phyloP scores from a whole-genome alignment of 768 basidiomycete species.

The Termitomyces sp. region DNA sequence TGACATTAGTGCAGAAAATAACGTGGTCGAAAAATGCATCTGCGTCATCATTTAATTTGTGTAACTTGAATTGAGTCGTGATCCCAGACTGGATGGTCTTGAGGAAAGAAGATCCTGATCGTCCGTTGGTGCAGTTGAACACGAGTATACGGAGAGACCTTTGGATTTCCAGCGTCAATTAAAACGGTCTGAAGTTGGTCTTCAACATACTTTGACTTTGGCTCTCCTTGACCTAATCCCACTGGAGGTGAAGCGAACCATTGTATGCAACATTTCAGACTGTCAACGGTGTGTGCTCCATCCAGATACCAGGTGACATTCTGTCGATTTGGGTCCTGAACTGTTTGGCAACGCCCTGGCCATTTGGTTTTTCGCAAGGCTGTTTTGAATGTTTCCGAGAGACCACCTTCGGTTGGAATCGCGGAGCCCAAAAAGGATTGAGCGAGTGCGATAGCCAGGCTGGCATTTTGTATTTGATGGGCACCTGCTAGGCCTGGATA shows the following conservation, averaged over 20 bases:
- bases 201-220: slow-evolving; percentile 15
- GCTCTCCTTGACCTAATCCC: slow-evolving; percentile 31
- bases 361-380: slow-evolving; percentile 73
- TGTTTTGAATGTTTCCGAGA: slow-evolving; percentile 49
- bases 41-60: slow-evolving; percentile 30
- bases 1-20: slow-evolving; percentile 95
- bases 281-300: slow-evolving; percentile 93
- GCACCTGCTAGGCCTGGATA: slow-evolving; percentile 70
- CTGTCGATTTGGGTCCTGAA: slow-evolving; percentile 50
- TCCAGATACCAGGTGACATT: slow-evolving; percentile 84
- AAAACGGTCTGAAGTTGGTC: not conserved
- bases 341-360: slow-evolving; percentile 93
- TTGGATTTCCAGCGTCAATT: slow-evolving; percentile 11
- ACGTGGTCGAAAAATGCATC: slow-evolving; percentile 71
- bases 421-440: slow-evolving; percentile 50
- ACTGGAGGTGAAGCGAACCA: slow-evolving; percentile 76
- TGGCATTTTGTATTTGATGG: slow-evolving; percentile 88
- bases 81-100: slow-evolving; percentile 49
- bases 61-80: slow-evolving; percentile 36
- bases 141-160: slow-evolving; percentile 56
- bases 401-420: slow-evolving; percentile 21
- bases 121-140: slow-evolving; percentile 93
- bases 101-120: slow-evolving; percentile 75
- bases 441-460: slow-evolving; percentile 73
- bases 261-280: slow-evolving; percentile 76